phyloP scores from a whole-genome alignment of 768 basidiomycete genomes.

The Mycena vulgaris region DNA sequence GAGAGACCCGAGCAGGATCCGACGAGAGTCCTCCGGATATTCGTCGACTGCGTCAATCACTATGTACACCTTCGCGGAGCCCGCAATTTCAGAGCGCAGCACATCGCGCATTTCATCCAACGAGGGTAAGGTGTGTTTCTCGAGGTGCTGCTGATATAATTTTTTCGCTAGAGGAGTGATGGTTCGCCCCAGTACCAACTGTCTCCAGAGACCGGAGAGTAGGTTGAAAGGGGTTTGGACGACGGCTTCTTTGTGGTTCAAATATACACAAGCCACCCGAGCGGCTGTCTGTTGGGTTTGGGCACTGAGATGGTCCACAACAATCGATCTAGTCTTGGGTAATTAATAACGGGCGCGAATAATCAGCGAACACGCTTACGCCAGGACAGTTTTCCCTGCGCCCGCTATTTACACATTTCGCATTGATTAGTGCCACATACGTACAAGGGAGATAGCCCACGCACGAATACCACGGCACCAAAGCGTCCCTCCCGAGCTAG shows the following conservation, averaged over 20 bases:
- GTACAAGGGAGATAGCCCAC: not conserved
- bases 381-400: not conserved
- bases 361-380: not conserved
- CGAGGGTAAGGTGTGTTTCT: not conserved
- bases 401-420: not conserved
- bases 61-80: too few relatives aligned
- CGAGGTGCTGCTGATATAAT: not conserved
- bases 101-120: not conserved
- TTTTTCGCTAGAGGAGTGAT: not conserved
- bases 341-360: not conserved
- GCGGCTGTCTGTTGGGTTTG: not conserved
- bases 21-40: not conserved
- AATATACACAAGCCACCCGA: not conserved
- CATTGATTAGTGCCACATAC: not conserved
- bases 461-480: not conserved
- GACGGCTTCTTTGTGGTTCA: not conserved
- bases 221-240: not conserved
- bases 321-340: conserved; percentile 1
- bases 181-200: not conserved
- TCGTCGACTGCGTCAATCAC: too few relatives aligned
- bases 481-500: not conserved
- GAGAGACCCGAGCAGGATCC: not conserved
- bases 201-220: not conserved
- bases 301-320: conserved; percentile 1
- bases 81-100: not conserved